Base-by-base conservation (phyloP, 1,139 yeast species). In the Hansenula anomala region DNA sequence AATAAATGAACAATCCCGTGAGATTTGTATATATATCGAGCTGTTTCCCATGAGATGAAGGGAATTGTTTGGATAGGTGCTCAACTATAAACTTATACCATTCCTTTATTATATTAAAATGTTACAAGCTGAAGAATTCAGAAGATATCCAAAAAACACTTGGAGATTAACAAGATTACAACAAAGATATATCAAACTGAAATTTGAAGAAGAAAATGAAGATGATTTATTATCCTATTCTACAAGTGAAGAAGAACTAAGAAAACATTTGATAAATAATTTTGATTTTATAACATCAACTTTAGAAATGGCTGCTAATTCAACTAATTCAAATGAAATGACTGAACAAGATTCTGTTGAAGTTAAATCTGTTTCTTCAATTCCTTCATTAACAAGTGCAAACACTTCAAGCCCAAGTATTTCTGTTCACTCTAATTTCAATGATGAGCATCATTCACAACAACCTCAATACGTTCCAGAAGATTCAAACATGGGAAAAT, bases 81-180 rank as follows among this genome's bases (percentile, higher is more conserved):
- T n/a, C n/a, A n/a, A n/a, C n/a, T n/a, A n/a, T n/a, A n/a, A n/a
- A n/a, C n/a, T n/a, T n/a, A n/a, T n/a, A n/a, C n/a, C n/a, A 24
- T 29, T 30, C 13, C n/a, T 14, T 4, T 20, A 20, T 8, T 23
- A 9, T 14, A 20, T 14, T 12, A 13, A 11, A 30, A 9, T 13
- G 18, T 17, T n/a, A 18, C 16, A 24, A 13, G n/a, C 23, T 11
- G 15, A 16, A 30, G 41, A 42, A 17, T 43, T 40, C 36, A 48
- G 54, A 46, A 44, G 42, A 35, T 48, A 33, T 35, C 54, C 54
- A 23, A 47, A 41, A 33, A 47, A 44, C 37, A 47, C 54, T 28
- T 49, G 54, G 54, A 41, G 54, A 36, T 40, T 49, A n/a, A 38
- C 39, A 16, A 38, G 28, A 6, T 36, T 49, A 17, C 43, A 43